phyloP scores from a whole-genome alignment of 345 rosid genomes.

The Corchorus capsularis region DNA sequence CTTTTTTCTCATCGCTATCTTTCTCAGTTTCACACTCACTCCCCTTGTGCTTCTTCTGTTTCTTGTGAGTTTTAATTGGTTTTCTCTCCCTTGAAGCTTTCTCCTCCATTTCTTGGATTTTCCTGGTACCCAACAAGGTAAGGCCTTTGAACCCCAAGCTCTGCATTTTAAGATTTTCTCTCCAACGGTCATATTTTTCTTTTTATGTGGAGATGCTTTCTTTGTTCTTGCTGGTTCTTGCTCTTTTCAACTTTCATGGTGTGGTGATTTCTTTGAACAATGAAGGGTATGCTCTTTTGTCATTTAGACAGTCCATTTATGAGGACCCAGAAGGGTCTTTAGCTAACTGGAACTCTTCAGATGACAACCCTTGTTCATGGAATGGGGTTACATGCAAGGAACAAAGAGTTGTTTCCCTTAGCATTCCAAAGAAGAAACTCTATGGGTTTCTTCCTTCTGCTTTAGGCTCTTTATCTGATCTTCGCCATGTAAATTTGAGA shows the following conservation, averaged over 20 bases:
- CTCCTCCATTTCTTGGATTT: conserved; percentile 28
- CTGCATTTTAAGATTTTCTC: conserved; percentile 14
- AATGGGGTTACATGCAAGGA: conserved; percentile 92
- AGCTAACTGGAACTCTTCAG: conserved; percentile 79
- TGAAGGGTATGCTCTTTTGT: conserved; percentile 79
- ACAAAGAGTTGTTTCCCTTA: conserved; percentile 68
- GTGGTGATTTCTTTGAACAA: conserved; percentile 42
- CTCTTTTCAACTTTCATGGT: conserved; percentile 39
- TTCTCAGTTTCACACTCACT: conserved; percentile 14
- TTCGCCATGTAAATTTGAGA: conserved; percentile 86
- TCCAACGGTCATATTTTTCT: conserved; percentile 34
- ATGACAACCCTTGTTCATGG: conserved; percentile 79
- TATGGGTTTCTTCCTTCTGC: conserved; percentile 76
- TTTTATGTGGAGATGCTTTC: conserved; percentile 33
- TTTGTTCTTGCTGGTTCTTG: conserved; percentile 30
- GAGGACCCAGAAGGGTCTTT: conserved; percentile 82
- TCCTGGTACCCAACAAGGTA: conserved; percentile 25
- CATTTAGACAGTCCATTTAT: conserved; percentile 63
- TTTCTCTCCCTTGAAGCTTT: conserved; percentile 17
- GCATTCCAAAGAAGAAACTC: conserved; percentile 85
- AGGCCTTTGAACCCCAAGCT: conserved; percentile 24
- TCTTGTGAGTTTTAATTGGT: background rate
- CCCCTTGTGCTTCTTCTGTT: conserved; percentile 11
- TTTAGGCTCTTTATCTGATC: conserved; percentile 75
- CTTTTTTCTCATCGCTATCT: conserved; percentile 27